Conservation (phyloP, 192 early-diverging fungal genomes). For the Coemansia sp. region DNA sequence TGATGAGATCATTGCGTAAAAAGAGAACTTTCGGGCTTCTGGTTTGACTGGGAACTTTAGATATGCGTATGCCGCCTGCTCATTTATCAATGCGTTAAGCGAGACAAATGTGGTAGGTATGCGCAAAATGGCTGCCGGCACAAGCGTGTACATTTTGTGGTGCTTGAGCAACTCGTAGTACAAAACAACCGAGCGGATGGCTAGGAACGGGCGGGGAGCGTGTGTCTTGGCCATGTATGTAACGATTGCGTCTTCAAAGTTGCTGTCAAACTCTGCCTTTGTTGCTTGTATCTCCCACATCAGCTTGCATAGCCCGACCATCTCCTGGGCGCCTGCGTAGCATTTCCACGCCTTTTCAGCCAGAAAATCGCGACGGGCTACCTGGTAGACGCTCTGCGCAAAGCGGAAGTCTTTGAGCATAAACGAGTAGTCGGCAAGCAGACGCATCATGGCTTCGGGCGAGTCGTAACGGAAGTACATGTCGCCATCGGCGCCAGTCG, state of each 20-base stretch:
- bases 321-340: slow-evolving; percentile 81
- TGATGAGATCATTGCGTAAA: slow-evolving; percentile 85
- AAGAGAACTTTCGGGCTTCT: slow-evolving; percentile 82
- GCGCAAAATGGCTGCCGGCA: slow-evolving; percentile 57
- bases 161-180: slow-evolving; percentile 82
- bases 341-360: slow-evolving; percentile 76
- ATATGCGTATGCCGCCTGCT: slow-evolving; percentile 87
- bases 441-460: slow-evolving; percentile 90
- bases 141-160: slow-evolving; percentile 65
- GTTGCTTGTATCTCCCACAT: slow-evolving; percentile 64
- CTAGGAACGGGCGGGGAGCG: slow-evolving; percentile 59
- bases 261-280: slow-evolving; percentile 48
- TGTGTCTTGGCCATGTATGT: slow-evolving; percentile 61
- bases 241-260: slow-evolving; percentile 72
- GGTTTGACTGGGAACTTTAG: slow-evolving; percentile 58
- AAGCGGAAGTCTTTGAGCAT: slow-evolving; percentile 94
- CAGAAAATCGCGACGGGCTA: slow-evolving; percentile 79
- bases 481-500: slow-evolving; percentile 26
- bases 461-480: slow-evolving; percentile 63
- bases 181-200: slow-evolving; percentile 68
- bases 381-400: slow-evolving; percentile 87
- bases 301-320: slow-evolving; percentile 82
- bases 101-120: slow-evolving; percentile 51
- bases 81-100: slow-evolving; percentile 75
- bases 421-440: slow-evolving; percentile 93